Conservation (phyloP, 108 stramenopile species). For the Fistulifera solaris region DNA sequence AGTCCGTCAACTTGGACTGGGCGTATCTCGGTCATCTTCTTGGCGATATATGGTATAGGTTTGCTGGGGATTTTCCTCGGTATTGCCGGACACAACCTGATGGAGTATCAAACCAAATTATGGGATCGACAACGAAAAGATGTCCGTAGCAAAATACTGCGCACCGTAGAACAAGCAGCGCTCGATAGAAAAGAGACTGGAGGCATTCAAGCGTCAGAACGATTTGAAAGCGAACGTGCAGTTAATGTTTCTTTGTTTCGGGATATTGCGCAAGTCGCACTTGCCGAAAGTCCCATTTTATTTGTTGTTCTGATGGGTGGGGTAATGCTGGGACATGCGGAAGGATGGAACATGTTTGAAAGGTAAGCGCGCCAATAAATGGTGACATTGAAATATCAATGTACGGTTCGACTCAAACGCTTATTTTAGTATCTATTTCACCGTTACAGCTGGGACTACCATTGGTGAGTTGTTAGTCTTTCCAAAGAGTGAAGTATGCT, state of each 20-base stretch:
- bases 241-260: neutral
- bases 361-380: neutral
- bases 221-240: too few relatives aligned
- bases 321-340: conserved; percentile 11
- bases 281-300: conserved; percentile 12
- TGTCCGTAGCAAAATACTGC: neutral
- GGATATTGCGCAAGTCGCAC: conserved; percentile 10
- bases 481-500: too few relatives aligned
- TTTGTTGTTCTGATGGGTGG: conserved; percentile 4
- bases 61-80: conserved; percentile 21
- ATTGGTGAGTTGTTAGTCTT: too few relatives aligned
- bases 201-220: too few relatives aligned
- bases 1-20: conserved; percentile 11
- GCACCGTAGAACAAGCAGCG: conserved; percentile 1
- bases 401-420: too few relatives aligned
- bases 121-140: neutral
- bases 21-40: conserved; percentile 20
- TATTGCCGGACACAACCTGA: conserved; percentile 14
- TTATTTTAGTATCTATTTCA: too few relatives aligned
- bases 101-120: conserved; percentile 14
- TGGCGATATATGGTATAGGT: conserved; percentile 20
- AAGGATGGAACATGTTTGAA: conserved; percentile 16
- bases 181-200: neutral
- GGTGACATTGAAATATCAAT: too few relatives aligned
- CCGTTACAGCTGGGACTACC: too few relatives aligned